A percentile compares a stretch with the other conserved stretches of the same genome.
These are phyloP conservation scores for Cenococcum geophilum DNA, from an alignment of 495 filamentous ascomycete species.

Conservation along the genomic window DNA sequence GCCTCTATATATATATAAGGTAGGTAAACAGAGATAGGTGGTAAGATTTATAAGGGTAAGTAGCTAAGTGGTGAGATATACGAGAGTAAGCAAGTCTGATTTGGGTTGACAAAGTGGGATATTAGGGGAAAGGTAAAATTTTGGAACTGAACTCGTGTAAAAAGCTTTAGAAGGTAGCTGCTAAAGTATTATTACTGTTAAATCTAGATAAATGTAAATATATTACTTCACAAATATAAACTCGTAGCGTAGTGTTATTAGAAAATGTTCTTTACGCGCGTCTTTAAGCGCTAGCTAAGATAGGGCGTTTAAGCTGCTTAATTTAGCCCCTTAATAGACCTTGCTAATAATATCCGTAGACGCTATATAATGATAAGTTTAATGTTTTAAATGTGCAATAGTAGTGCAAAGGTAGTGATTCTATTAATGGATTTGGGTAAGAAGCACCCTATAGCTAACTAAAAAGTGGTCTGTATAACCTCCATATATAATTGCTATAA, in stretches of 20 bases:
- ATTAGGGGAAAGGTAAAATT: neutral
- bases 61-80: no score
- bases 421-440: slow-evolving; percentile 1
- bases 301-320: neutral
- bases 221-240: neutral
- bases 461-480: neutral
- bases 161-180: neutral
- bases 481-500: neutral
- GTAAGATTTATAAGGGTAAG: no score
- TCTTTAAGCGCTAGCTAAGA: neutral
- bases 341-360: neutral
- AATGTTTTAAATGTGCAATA: neutral
- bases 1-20: no score
- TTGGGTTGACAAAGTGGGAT: neutral
- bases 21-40: no score
- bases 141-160: neutral
- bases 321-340: neutral
- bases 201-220: neutral
- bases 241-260: neutral
- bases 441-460: no score
- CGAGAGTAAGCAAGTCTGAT: no score
- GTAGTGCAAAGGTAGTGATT: neutral
- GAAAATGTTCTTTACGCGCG: neutral
- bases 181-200: neutral
- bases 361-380: slow-evolving; percentile 1